Base-by-base conservation (phyloP, 345 rosid species). In the Noccaea caerulescens region DNA sequence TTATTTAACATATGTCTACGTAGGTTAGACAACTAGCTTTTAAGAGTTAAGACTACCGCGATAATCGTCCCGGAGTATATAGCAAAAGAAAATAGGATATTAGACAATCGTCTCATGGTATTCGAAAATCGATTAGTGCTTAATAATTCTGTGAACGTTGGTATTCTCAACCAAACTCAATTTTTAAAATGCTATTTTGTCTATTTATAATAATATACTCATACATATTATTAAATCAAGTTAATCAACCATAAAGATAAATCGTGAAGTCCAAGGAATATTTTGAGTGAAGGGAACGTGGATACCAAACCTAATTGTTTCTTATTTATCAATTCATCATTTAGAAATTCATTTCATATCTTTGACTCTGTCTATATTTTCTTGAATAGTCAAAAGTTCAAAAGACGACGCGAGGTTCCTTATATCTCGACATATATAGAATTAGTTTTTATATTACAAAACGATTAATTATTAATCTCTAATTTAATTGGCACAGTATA, bases 191-290 rank as follows among this genome's bases (percentile, higher is more conserved):
- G 30, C 4, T 27, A 20, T 6, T 11, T 16, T 52, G 2, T 32
- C 0, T n/a, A 10, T 39, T 37, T 65, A 10, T 51, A 30, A 4
- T 30, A 27, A 32, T 41, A 20, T 23, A 45, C 2, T 33, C 41
- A 46, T 7, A 2, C 12, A 6, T 64, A 2, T 27, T 27, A 42
- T 25, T 45, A 20, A 20, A 20, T 20, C 23, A 20, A 20, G 23
- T 20, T 2, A 10, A 36, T 13, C 11, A 38, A 16, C 2, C 0
- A 65, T 27, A 13, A 18, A 52, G 49, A 68, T 36, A 54, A 75
- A 68, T 61, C 74, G 45, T 75, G 69, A 18, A 68, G 79, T n/a
- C n/a, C 69, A 61, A 68, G 63, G 51, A 75, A 68, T 14, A 25
- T 60, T 44, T 36, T 14, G 57, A 58, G 30, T 43, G 69, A 75